A percentile compares a stretch with the other conserved stretches of the same genome.
phyloP scores from a whole-genome alignment of 768 basidiomycete species.

The Pleurotus giganteus region DNA sequence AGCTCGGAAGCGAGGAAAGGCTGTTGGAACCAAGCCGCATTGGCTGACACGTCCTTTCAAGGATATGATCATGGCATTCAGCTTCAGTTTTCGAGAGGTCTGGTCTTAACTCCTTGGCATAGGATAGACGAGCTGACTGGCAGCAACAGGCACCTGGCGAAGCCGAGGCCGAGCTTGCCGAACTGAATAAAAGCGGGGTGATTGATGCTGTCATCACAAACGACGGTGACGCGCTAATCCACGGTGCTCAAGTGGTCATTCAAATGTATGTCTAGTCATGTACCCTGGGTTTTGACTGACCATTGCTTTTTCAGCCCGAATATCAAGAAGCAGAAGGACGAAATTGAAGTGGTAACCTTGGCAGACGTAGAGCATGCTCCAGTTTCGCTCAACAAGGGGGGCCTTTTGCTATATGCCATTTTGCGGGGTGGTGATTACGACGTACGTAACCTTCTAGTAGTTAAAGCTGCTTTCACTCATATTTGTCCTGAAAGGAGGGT shows the following conservation, averaged over 20 bases:
- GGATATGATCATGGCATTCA: constrained; percentile 40
- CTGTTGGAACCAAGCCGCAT: constrained; percentile 24
- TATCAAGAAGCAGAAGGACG: constrained; percentile 17
- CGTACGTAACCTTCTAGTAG: neutral
- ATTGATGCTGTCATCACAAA: constrained; percentile 51
- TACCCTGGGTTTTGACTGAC: constrained; percentile 12
- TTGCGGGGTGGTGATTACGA: neutral
- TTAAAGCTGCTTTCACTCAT: neutral
- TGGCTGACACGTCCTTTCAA: constrained; percentile 23
- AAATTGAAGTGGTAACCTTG: neutral
- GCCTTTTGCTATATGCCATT: neutral
- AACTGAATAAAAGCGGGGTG: constrained; percentile 36
- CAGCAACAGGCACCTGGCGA: constrained; percentile 47
- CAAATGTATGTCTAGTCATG: constrained; percentile 30
- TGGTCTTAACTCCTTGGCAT: neutral
- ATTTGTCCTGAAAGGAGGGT: constrained; percentile 7
- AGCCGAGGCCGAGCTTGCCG: constrained; percentile 53
- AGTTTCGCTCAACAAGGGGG: neutral
- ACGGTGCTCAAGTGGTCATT: constrained; percentile 40
- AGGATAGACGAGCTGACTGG: neutral
- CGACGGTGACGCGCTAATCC: constrained; percentile 48
- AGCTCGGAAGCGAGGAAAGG: constrained; percentile 34
- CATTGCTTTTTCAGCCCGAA: constrained; percentile 27
- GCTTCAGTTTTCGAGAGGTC: constrained; percentile 32
- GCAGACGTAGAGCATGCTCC: constrained; percentile 13